These are phyloP conservation scores for Lenzites betulinus DNA, from an alignment of 768 basidiomycete genomes.

Conservation along the genomic window DNA sequence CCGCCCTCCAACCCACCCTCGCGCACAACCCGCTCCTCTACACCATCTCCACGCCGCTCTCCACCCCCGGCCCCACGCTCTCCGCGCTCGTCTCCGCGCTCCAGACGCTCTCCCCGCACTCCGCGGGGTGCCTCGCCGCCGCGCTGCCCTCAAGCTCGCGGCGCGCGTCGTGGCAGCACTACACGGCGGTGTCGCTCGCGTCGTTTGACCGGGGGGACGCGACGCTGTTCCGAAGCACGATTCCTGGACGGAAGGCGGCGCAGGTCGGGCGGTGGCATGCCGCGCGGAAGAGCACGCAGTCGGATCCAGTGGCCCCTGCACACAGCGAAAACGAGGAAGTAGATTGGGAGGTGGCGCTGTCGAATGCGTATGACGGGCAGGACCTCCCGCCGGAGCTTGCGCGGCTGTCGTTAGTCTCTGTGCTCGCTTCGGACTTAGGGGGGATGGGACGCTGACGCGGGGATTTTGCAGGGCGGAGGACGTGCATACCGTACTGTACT, in stretches of 20 bases:
- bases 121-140: conserved; percentile 66
- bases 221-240: conserved; percentile 60
- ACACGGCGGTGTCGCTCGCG: conserved; percentile 59
- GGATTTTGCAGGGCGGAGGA: conserved; percentile 23
- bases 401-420: conserved; percentile 38
- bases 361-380: conserved; percentile 27
- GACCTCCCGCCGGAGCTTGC: conserved; percentile 44
- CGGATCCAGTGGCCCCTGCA: background rate
- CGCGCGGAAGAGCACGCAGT: conserved; percentile 42
- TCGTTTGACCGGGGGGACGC: conserved; percentile 47
- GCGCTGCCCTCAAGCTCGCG: conserved; percentile 38
- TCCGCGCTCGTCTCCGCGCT: conserved; percentile 33
- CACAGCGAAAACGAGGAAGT: conserved; percentile 27
- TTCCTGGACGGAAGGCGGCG: conserved; percentile 56
- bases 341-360: conserved; percentile 59
- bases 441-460: background rate
- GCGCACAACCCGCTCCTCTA: conserved; percentile 21
- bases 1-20: background rate
- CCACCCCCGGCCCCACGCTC: conserved; percentile 44
- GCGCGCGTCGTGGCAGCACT: conserved; percentile 22
- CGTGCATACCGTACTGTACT: conserved; percentile 46
- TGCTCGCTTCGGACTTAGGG: too few species aligned
- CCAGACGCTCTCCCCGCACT: conserved; percentile 28
- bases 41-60: conserved; percentile 53
- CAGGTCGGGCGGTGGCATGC: conserved; percentile 79